Percentiles rank a stretch among this genome's conserved stretches.
Conservation (phyloP, 805 yeast species). For the Ogataea thermomethanolica region DNA sequence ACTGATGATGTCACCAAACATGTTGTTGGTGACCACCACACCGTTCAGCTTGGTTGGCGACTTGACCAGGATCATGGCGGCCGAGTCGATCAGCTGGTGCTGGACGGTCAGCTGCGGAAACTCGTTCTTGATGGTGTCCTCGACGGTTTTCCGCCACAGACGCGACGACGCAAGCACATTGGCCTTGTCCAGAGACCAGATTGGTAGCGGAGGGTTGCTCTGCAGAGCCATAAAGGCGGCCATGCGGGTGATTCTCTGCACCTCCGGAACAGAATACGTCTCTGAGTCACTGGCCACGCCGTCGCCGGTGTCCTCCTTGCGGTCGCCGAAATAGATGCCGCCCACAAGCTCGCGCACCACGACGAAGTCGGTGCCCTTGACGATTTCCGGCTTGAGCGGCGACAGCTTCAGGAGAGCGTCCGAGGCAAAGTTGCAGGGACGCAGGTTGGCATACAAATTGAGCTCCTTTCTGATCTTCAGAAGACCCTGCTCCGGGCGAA, state of each 20-base stretch:
- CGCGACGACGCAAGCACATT: conserved; percentile 95
- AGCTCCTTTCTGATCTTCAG: conserved; percentile 92
- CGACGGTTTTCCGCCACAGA: conserved; percentile 93
- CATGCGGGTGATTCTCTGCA: conserved; percentile 94
- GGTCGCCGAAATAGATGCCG: conserved; percentile 95
- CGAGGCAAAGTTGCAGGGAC: conserved; percentile 93
- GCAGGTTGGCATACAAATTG: conserved; percentile 89
- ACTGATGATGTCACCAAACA: conserved; percentile 97
- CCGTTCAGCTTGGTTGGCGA: conserved; percentile 91
- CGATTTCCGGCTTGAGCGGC: conserved; percentile 82
- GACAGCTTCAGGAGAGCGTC: conserved; percentile 81
- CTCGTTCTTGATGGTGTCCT: conserved; percentile 76
- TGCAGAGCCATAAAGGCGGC: conserved; percentile 96
- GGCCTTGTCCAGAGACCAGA: conserved; percentile 97
- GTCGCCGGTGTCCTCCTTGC: conserved; percentile 85
- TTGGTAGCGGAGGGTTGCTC: conserved; percentile 87
- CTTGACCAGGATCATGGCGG: conserved; percentile 96
- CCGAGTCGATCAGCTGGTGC: conserved; percentile 97
- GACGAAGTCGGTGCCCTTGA: conserved; percentile 84
- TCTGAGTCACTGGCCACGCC: conserved; percentile 94
- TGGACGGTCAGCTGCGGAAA: conserved; percentile 85
- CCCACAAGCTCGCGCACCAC: conserved; percentile 97
- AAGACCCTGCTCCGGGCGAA: conserved; percentile 97
- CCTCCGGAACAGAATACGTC: conserved; percentile 85
- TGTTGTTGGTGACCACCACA: conserved; percentile 85